These are phyloP conservation scores for Amanita molliuscula DNA, from an alignment of 768 basidiomycete species.

Conservation along the genomic window DNA sequence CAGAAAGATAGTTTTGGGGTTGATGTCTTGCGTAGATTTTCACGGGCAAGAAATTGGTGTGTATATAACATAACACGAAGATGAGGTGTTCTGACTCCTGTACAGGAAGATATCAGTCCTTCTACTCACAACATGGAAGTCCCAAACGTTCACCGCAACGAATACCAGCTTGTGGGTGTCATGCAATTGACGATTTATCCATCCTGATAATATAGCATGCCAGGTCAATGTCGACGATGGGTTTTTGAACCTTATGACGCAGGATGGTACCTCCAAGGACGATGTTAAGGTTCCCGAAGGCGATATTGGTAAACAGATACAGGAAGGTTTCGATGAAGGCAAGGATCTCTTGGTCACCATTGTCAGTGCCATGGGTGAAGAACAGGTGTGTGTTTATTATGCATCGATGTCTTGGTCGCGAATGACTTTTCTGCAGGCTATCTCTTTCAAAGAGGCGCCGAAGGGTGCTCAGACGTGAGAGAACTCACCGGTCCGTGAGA, in stretches of 20 bases:
- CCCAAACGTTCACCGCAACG: slow-evolving; percentile 82
- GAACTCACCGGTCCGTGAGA: background rate
- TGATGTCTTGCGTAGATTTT: slow-evolving; percentile 61
- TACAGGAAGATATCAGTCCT: slow-evolving; percentile 83
- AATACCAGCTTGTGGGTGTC: slow-evolving; percentile 76
- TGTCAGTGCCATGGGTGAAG: slow-evolving; percentile 86
- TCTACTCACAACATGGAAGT: slow-evolving; percentile 99
- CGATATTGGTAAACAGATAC: slow-evolving; percentile 67
- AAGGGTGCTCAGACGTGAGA: slow-evolving; percentile 31
- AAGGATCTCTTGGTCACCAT: slow-evolving; percentile 86
- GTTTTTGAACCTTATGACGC: slow-evolving; percentile 88
- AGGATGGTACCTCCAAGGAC: slow-evolving; percentile 76
- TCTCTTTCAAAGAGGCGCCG: slow-evolving; percentile 86
- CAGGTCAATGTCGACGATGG: slow-evolving; percentile 88
- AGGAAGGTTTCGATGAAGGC: slow-evolving; percentile 65
- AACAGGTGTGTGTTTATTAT: slow-evolving; percentile 43
- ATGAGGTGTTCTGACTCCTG: background rate
- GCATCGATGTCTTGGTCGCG: background rate
- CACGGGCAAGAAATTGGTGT: slow-evolving; percentile 92
- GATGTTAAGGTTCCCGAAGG: slow-evolving; percentile 91
- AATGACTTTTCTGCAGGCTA: slow-evolving; percentile 35
- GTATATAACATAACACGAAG: slow-evolving; percentile 14
- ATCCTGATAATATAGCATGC: slow-evolving; percentile 3
- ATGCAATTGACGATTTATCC: slow-evolving; percentile 6
- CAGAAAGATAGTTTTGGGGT: slow-evolving; percentile 8